Evolutionary conservation across 2,329 filamentous ascomycete species (phyloP).

Genomic region (Scytalidium sp.): DNA sequence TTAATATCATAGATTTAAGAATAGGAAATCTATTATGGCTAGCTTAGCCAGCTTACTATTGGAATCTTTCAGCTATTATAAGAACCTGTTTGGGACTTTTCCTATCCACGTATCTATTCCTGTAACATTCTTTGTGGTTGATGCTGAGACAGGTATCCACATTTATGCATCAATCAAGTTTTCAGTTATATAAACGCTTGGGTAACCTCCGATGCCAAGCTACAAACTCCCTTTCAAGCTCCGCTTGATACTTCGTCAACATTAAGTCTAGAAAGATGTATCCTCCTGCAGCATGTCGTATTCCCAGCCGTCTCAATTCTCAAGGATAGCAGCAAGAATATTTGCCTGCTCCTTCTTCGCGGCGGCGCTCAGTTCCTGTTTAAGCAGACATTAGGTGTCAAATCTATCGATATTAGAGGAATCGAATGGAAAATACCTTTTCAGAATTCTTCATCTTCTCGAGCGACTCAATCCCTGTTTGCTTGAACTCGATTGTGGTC

Average conservation of each 20-base stretch:
- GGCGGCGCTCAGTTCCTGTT: conserved; percentile 13
- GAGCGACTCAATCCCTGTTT: conserved; percentile 10
- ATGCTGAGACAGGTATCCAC: too few relatives aligned
- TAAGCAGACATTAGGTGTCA: neutral
- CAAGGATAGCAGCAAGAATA: conserved; percentile 4
- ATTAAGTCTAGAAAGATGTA: neutral
- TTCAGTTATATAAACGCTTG: too few relatives aligned
- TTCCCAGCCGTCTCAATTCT: too few relatives aligned
- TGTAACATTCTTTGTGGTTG: too few relatives aligned
- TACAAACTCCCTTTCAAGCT: too few relatives aligned
- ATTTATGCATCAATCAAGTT: too few relatives aligned
- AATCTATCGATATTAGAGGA: neutral
- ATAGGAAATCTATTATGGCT: neutral
- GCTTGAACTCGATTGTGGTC: conserved; percentile 18
- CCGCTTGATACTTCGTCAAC: too few relatives aligned
- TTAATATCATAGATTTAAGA: neutral
- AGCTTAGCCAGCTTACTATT: neutral
- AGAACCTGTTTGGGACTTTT: too few relatives aligned
- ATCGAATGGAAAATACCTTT: conserved; percentile 15
- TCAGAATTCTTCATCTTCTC: conserved; percentile 23
- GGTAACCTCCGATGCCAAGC: too few relatives aligned
- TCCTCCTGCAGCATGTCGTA: too few relatives aligned
- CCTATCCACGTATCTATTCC: too few relatives aligned
- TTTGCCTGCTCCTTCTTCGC: conserved; percentile 13
- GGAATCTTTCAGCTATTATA: neutral